Evolutionary conservation across 2,329 filamentous ascomycete species (phyloP).

Genomic region (Neocatenulostroma microsporum): DNA sequence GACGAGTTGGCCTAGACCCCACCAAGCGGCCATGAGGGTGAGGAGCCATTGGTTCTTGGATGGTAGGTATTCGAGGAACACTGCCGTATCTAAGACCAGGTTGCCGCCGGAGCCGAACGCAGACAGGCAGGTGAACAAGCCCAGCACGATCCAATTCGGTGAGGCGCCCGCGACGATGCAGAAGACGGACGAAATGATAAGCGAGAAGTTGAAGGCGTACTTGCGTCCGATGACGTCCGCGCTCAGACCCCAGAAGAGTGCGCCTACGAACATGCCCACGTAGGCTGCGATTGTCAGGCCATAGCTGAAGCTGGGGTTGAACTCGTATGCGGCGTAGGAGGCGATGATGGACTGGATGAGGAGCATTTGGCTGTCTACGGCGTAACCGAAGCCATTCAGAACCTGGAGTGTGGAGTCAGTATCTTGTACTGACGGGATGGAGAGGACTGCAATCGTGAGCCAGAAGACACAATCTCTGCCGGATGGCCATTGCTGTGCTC

Average conservation of each 20-base stretch:
- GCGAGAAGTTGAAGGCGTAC: conserved; percentile 60
- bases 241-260: conserved; percentile 60
- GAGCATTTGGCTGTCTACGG: conserved; percentile 50
- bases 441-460: no score
- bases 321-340: conserved; percentile 51
- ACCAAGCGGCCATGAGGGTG: conserved; percentile 54
- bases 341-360: conserved; percentile 58
- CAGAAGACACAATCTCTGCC: no score
- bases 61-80: conserved; percentile 52
- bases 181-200: conserved; percentile 56
- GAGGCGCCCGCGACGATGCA: conserved; percentile 58
- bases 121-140: conserved; percentile 49
- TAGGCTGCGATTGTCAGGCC: conserved; percentile 58
- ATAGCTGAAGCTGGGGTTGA: conserved; percentile 44
- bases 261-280: conserved; percentile 46
- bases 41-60: conserved; percentile 56
- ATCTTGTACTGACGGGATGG: no score
- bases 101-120: conserved; percentile 48
- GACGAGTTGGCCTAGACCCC: conserved; percentile 46
- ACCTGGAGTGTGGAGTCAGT: no score
- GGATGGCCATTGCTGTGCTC: no score
- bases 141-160: conserved; percentile 59
- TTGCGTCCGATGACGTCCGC: conserved; percentile 62
- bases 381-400: conserved; percentile 56
- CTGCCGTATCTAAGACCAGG: conserved; percentile 55